phyloP scores from a whole-genome alignment of 345 rosid species.

The Linum usitatissimum region DNA sequence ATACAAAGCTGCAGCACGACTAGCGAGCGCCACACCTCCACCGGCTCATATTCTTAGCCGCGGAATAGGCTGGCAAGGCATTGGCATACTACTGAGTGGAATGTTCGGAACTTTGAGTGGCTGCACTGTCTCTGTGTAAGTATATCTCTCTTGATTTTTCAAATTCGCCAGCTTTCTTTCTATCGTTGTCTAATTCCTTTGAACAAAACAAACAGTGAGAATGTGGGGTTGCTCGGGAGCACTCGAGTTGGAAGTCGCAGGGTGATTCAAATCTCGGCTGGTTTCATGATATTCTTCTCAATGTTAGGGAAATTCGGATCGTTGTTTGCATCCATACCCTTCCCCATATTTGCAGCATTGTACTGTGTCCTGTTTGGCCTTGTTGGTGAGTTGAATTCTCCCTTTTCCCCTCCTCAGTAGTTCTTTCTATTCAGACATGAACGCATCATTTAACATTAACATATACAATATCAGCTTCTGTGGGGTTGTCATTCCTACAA shows the following conservation, averaged over 20 bases:
- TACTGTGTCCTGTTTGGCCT: slow-evolving; percentile 89
- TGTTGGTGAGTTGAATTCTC: slow-evolving; percentile 43
- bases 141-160: slow-evolving; percentile 10
- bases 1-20: slow-evolving; percentile 88
- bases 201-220: slow-evolving; percentile 59
- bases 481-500: slow-evolving; percentile 89
- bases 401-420: not conserved
- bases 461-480: slow-evolving; percentile 49
- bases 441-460: not conserved
- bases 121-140: slow-evolving; percentile 76
- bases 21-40: slow-evolving; percentile 99
- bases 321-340: slow-evolving; percentile 90
- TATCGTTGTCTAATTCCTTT: slow-evolving; percentile 10
- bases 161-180: not conserved
- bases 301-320: slow-evolving; percentile 94
- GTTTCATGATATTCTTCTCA: slow-evolving; percentile 97
- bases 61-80: slow-evolving; percentile 99
- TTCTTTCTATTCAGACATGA: not conserved
- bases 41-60: slow-evolving; percentile 98
- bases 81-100: slow-evolving; percentile 78
- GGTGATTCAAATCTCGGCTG: slow-evolving; percentile 90
- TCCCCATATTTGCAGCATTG: slow-evolving; percentile 83
- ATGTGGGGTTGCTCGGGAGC: slow-evolving; percentile 90
- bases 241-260: slow-evolving; percentile 96
- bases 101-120: slow-evolving; percentile 84